A percentile compares a stretch with the other conserved stretches of the same genome.
Evolutionary conservation across 768 basidiomycete genomes (phyloP).

Genomic region (Phylloporus arenicola): DNA sequence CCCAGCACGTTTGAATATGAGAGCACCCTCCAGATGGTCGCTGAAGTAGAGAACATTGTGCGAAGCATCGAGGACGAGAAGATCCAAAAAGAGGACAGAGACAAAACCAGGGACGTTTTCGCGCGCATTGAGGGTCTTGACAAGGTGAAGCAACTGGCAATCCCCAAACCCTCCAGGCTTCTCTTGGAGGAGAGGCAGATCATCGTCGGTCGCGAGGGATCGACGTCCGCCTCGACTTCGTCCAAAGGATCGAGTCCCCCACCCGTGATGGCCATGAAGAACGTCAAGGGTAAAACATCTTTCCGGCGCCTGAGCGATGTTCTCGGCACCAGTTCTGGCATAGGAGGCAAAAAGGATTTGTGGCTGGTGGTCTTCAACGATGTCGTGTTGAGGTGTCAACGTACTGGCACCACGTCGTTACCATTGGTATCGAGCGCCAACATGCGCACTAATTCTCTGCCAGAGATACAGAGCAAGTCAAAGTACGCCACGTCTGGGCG

Average conservation of each 20-base stretch:
- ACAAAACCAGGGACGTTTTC: constrained; percentile 91
- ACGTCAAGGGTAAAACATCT: constrained; percentile 76
- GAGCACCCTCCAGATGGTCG: constrained; percentile 91
- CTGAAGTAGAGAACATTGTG: constrained; percentile 94
- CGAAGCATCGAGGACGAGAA: constrained; percentile 98
- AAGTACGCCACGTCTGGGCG: constrained; percentile 83
- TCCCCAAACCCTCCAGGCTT: constrained; percentile 84
- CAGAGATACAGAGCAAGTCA: constrained; percentile 77
- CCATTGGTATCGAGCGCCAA: constrained; percentile 66
- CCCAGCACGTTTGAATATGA: constrained; percentile 98
- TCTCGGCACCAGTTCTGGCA: constrained; percentile 51
- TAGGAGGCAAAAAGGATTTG: constrained; percentile 73
- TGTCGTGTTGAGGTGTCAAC: constrained; percentile 86
- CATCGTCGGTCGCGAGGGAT: constrained; percentile 31
- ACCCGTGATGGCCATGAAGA: constrained; percentile 39
- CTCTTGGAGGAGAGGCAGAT: constrained; percentile 77
- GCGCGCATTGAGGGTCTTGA: constrained; percentile 96
- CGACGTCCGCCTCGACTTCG: constrained; percentile 12
- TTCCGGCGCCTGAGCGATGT: constrained; percentile 89
- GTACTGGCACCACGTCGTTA: constrained; percentile 82
- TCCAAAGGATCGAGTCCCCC: constrained; percentile 33
- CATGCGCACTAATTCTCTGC: constrained; percentile 68
- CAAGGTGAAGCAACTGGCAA: constrained; percentile 85
- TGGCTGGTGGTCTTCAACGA: constrained; percentile 98
- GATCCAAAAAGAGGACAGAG: constrained; percentile 91